Conservation (phyloP, 805 yeast genomes). For the Yarrowia deformans region DNA sequence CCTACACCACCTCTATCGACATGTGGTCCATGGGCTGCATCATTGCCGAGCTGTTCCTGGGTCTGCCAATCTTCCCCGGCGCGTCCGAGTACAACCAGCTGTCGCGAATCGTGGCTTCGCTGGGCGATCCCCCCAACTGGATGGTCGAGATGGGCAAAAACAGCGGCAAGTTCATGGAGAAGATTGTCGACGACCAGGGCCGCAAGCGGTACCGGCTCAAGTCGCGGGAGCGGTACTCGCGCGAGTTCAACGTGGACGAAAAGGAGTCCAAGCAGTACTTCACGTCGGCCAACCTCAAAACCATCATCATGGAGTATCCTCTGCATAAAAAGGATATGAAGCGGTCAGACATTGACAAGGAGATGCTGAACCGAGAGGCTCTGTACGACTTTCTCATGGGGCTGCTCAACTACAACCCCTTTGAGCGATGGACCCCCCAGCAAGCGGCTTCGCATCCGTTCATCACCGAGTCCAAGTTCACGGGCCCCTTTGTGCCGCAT, state of each 20-base stretch:
- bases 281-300: conserved; percentile 66
- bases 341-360: conserved; percentile 63
- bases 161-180: conserved; percentile 70
- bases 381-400: conserved; percentile 81
- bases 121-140: conserved; percentile 90
- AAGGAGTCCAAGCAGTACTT: conserved; percentile 87
- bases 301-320: conserved; percentile 78
- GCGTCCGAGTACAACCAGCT: conserved; percentile 92
- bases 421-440: conserved; percentile 96
- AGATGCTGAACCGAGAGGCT: conserved; percentile 72
- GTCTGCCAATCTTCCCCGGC: conserved; percentile 94
- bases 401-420: conserved; percentile 81
- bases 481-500: conserved; percentile 53
- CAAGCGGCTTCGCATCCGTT: conserved; percentile 94
- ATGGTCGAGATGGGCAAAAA: conserved; percentile 96
- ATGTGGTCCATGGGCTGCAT: conserved; percentile 98
- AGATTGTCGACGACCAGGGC: conserved; percentile 52
- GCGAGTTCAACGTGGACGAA: conserved; percentile 58
- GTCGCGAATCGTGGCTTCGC: conserved; percentile 76
- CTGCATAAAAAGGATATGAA: conserved; percentile 45
- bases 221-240: conserved; percentile 61
- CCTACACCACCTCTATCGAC: conserved; percentile 91
- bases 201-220: conserved; percentile 54
- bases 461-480: conserved; percentile 66
- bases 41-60: conserved; percentile 86